Percentiles rank a stretch among this genome's conserved stretches.
These are phyloP conservation scores for Capsella rubella DNA, from an alignment of 441 rosid genomes.

Conservation along the genomic window DNA sequence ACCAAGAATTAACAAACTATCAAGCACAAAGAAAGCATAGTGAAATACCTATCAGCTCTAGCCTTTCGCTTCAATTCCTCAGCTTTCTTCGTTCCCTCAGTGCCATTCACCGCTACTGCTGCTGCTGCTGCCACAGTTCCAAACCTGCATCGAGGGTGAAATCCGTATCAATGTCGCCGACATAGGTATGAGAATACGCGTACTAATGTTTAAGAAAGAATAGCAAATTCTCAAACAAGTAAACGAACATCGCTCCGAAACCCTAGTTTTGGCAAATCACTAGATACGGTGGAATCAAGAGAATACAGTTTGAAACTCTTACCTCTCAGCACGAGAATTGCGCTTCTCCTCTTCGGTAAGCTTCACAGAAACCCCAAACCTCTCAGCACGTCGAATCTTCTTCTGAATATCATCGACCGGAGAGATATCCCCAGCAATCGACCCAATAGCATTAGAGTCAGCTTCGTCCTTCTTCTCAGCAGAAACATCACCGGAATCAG, in stretches of 20 bases:
- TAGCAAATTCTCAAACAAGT: not conserved
- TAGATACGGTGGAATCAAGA: not conserved
- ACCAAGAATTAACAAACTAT: not conserved
- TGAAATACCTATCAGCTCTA: constrained; percentile 83
- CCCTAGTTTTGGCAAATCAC: constrained; percentile 34
- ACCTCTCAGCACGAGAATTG: constrained; percentile 91
- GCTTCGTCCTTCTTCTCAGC: constrained; percentile 45
- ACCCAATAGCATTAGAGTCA: constrained; percentile 45
- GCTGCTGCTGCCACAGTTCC: constrained; percentile 48
- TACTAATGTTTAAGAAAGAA: not conserved
- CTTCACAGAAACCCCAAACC: constrained; percentile 81
- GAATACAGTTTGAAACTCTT: not conserved
- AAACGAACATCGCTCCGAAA: not conserved
- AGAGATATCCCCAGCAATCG: constrained; percentile 43
- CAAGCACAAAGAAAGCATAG: constrained; percentile 13
- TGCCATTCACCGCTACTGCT: constrained; percentile 32
- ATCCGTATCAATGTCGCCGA: constrained; percentile 13
- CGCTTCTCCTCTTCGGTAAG: constrained; percentile 89
- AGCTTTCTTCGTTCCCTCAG: constrained; percentile 57
- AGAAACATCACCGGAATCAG: constrained; percentile 38
- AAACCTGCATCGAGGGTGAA: constrained; percentile 53
- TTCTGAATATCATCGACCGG: constrained; percentile 59
- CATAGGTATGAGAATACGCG: not conserved
- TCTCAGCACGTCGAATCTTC: constrained; percentile 92
- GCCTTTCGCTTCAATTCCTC: constrained; percentile 92